Conservation (phyloP, 768 basidiomycete species). For the Leccinum sublutescens region DNA sequence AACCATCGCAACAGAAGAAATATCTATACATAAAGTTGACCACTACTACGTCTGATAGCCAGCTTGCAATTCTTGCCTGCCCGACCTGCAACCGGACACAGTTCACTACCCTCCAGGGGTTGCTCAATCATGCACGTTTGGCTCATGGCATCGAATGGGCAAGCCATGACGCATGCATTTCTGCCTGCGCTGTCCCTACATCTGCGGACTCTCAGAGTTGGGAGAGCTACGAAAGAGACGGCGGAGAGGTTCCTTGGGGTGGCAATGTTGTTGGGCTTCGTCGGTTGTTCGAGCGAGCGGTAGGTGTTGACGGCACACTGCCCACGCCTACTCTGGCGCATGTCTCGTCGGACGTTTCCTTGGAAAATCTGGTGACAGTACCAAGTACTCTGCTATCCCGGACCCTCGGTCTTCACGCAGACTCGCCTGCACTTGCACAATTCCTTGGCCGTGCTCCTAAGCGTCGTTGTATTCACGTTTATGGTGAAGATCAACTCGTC, state of each 20-base stretch:
- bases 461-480: conserved; percentile 40
- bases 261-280: conserved; percentile 44
- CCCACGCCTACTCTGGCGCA: conserved; percentile 8
- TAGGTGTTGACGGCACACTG: conserved; percentile 35
- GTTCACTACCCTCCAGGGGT: conserved; percentile 50
- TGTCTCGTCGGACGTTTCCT: background rate
- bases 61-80: conserved; percentile 39
- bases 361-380: conserved; percentile 7
- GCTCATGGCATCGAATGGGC: conserved; percentile 47
- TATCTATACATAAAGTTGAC: conserved; percentile 40
- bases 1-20: conserved; percentile 33
- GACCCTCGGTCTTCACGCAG: conserved; percentile 50
- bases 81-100: conserved; percentile 45
- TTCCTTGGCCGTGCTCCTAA: conserved; percentile 47
- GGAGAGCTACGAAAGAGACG: conserved; percentile 40
- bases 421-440: conserved; percentile 49
- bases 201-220: conserved; percentile 31
- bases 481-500: conserved; percentile 33
- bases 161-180: conserved; percentile 52
- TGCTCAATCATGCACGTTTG: conserved; percentile 53
- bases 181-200: conserved; percentile 41
- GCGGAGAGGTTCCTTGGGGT: conserved; percentile 33
- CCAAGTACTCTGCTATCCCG: conserved; percentile 43
- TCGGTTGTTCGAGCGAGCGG: conserved; percentile 50
- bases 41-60: conserved; percentile 27